Evolutionary conservation across 2,329 filamentous ascomycete genomes (phyloP), one percentile per base, ranked within the genome.

Genomic region (Pseudovirgaria hyperparasitica): DNA sequence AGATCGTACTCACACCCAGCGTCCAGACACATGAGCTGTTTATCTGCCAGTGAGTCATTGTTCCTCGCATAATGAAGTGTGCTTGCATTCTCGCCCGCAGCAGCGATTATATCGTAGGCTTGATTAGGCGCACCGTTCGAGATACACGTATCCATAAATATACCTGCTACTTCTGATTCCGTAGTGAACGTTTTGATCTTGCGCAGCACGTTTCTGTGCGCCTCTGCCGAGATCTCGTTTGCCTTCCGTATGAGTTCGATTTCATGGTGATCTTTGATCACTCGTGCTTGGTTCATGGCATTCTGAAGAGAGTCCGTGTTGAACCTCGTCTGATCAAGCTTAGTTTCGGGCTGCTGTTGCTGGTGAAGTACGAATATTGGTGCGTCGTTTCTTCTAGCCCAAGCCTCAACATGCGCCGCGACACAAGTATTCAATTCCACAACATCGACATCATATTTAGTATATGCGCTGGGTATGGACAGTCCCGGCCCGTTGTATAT

Each of bases 41-140:
- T 69, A 15, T 76, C 72, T 3, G 58, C 57, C 11, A 96, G 67
- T 2, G 73, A 56, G 41, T 79, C 68, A 43, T 92, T 67, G 48
- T 98, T 96, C 28, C 68, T 71, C 22, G 70, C 68, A 52, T 98
- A 98, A 54, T 98, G 90, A 21, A 96, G 62, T 0, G 81, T 86
- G 9, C 79, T 75, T 5, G 80, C 85, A 45, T 90, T 90, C n/a
- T 63, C 48, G 1, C 87, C 87, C 2, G 79, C 73, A 2, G 81
- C 87, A 23, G 82, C 82, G 40, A 98, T 94, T n/a, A 85, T 70
- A 24, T 76, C 72, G 49, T 98, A 98, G 0, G 87, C 76, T 58
- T 92, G 82, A 26, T 72, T 62, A 36, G 78, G 79, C 4, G 82
- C 78, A 35, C 79, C 80, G 27, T 68, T 63, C 6, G 76, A 67